Evolutionary conservation across 257 asterid species (phyloP).

Genomic region (Nicotiana tabacum): DNA sequence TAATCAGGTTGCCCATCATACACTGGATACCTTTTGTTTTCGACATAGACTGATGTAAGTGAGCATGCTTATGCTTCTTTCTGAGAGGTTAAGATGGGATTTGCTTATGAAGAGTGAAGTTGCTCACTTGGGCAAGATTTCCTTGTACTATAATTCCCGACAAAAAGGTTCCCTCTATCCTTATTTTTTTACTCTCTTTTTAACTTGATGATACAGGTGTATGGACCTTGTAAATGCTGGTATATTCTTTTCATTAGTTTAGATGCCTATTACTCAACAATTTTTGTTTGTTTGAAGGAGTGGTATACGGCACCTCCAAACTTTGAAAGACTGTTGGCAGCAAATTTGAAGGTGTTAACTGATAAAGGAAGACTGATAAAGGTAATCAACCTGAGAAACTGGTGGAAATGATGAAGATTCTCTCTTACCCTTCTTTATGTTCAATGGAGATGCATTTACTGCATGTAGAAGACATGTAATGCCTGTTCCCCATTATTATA

Average conservation of each 20-base stretch:
- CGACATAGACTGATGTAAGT: background rate
- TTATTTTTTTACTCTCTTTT: background rate
- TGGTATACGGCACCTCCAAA: constrained; percentile 50
- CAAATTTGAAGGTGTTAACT: constrained; percentile 67
- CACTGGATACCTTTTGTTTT: background rate
- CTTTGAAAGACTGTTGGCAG: constrained; percentile 51
- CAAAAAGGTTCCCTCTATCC: background rate
- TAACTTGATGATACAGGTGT: background rate
- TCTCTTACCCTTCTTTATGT: background rate
- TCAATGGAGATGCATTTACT: background rate
- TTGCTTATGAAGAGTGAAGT: background rate
- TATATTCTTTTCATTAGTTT: background rate
- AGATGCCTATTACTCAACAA: background rate
- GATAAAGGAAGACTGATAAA: constrained; percentile 64
- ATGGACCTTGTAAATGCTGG: background rate
- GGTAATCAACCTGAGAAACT: constrained; percentile 36
- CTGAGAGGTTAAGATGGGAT: background rate
- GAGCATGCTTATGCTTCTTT: constrained; percentile 5
- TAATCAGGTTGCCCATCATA: background rate
- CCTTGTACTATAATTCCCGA: background rate
- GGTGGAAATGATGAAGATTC: background rate
- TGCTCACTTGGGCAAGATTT: background rate
- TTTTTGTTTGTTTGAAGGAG: constrained; percentile 40
- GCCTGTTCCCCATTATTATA: background rate
- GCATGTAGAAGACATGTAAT: background rate